phyloP scores from a whole-genome alignment of 345 rosid genomes.

The Bruguiera sexangula region DNA sequence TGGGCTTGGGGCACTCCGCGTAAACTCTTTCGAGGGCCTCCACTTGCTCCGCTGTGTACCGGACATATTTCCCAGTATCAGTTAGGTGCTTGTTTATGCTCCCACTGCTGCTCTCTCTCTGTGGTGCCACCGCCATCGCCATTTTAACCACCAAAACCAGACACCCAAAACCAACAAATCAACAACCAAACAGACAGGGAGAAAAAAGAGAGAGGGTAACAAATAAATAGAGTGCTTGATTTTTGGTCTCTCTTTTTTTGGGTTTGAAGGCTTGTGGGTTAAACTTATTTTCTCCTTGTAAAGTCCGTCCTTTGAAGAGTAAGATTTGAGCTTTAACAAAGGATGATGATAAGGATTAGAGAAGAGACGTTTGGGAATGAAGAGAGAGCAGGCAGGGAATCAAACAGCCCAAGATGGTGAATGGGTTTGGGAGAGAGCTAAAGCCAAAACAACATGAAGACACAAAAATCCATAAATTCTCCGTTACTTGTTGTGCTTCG shows the following conservation, averaged over 20 bases:
- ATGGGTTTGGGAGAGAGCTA: neutral
- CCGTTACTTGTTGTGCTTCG: too few relatives aligned
- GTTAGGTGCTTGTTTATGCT: slow-evolving; percentile 69
- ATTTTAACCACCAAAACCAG: slow-evolving; percentile 43
- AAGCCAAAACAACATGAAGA: too few relatives aligned
- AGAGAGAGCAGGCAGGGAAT: too few relatives aligned
- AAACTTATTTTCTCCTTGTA: slow-evolving; percentile 29
- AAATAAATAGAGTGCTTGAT: slow-evolving; percentile 7
- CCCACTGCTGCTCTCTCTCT: slow-evolving; percentile 80
- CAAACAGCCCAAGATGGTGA: too few relatives aligned
- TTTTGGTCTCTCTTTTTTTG: slow-evolving; percentile 7
- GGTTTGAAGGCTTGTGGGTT: slow-evolving; percentile 15
- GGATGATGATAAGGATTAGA: neutral
- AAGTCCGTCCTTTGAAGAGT: slow-evolving; percentile 37
- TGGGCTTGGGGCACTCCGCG: slow-evolving; percentile 96
- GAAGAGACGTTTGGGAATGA: too few relatives aligned
- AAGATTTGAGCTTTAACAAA: slow-evolving; percentile 5
- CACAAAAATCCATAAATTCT: too few relatives aligned
- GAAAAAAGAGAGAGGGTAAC: neutral
- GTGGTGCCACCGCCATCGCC: slow-evolving; percentile 56
- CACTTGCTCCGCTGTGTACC: slow-evolving; percentile 97
- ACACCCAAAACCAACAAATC: neutral
- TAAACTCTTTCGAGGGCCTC: slow-evolving; percentile 98
- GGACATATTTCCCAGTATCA: slow-evolving; percentile 84
- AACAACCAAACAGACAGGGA: slow-evolving; percentile 1